phyloP scores from a whole-genome alignment of 768 basidiomycete genomes.

The Suillus clintonianus region DNA sequence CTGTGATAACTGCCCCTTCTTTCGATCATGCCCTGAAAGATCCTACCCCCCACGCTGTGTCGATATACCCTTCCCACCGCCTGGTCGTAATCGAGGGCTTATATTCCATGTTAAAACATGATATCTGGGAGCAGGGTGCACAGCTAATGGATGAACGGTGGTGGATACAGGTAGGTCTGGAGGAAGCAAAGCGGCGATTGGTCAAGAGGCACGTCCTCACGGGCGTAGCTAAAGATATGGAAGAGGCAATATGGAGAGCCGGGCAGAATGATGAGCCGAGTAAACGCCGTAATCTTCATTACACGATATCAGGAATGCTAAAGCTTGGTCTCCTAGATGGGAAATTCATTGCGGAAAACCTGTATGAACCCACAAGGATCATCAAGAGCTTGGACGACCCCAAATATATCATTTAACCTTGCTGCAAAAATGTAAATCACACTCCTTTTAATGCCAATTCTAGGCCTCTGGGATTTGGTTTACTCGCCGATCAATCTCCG shows the following conservation, averaged over 20 bases:
- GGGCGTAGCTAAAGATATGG: slow-evolving; percentile 65
- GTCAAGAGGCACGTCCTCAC: slow-evolving; percentile 76
- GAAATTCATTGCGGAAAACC: slow-evolving; percentile 39
- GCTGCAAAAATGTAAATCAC: background rate
- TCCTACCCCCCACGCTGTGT: slow-evolving; percentile 61
- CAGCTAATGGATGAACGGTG: slow-evolving; percentile 75
- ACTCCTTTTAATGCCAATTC: background rate
- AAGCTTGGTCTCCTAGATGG: slow-evolving; percentile 39
- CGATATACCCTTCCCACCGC: slow-evolving; percentile 64
- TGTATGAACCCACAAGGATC: slow-evolving; percentile 40
- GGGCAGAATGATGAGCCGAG: slow-evolving; percentile 79
- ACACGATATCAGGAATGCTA: background rate
- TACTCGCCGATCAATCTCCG: background rate
- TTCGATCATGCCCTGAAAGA: slow-evolving; percentile 91
- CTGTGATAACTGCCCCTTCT: slow-evolving; percentile 66
- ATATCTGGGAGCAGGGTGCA: slow-evolving; percentile 72
- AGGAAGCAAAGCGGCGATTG: slow-evolving; percentile 59
- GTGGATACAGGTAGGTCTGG: slow-evolving; percentile 62
- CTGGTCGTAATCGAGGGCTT: slow-evolving; percentile 88
- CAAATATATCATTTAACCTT: slow-evolving; percentile 12
- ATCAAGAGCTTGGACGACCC: slow-evolving; percentile 47
- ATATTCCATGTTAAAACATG: slow-evolving; percentile 76
- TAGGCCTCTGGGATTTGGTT: background rate
- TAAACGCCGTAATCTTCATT: slow-evolving; percentile 32
- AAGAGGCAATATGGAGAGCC: slow-evolving; percentile 72